These are phyloP conservation scores for Lavandula angustifolia DNA, from an alignment of 257 asterid species.

Conservation along the genomic window DNA sequence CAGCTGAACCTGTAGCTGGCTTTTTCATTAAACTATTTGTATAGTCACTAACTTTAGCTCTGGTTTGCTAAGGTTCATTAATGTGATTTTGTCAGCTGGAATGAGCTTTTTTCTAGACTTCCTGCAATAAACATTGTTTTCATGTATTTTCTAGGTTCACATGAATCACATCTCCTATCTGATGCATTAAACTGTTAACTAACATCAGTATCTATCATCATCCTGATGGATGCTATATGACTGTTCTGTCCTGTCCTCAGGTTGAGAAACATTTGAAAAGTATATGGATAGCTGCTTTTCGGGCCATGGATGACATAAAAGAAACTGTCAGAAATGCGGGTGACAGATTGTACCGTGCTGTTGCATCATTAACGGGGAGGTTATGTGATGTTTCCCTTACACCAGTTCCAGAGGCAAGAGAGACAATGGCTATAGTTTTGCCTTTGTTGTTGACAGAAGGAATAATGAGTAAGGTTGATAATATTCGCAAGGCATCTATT, in stretches of 20 bases:
- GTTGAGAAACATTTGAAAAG: slow-evolving; percentile 81
- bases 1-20: slow-evolving; percentile 15
- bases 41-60: background rate
- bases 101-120: background rate
- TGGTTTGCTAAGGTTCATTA: slow-evolving; percentile 6
- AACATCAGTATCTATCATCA: background rate
- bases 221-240: slow-evolving; percentile 10
- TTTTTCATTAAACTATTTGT: slow-evolving; percentile 2
- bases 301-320: slow-evolving; percentile 98
- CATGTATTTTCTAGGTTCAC: slow-evolving; percentile 23
- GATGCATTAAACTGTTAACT: too few relatives aligned
- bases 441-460: slow-evolving; percentile 91
- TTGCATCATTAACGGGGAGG: slow-evolving; percentile 79
- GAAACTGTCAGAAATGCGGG: slow-evolving; percentile 97
- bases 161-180: slow-evolving; percentile 20
- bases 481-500: slow-evolving; percentile 91
- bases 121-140: slow-evolving; percentile 1
- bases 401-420: slow-evolving; percentile 69
- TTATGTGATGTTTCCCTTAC: slow-evolving; percentile 91
- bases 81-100: slow-evolving; percentile 14
- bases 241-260: slow-evolving; percentile 38
- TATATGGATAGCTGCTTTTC: slow-evolving; percentile 90
- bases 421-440: slow-evolving; percentile 79
- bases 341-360: slow-evolving; percentile 89
- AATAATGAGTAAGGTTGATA: slow-evolving; percentile 89